These are phyloP conservation scores for Cinchona pubescens DNA, from an alignment of 257 asterid species.

Conservation along the genomic window DNA sequence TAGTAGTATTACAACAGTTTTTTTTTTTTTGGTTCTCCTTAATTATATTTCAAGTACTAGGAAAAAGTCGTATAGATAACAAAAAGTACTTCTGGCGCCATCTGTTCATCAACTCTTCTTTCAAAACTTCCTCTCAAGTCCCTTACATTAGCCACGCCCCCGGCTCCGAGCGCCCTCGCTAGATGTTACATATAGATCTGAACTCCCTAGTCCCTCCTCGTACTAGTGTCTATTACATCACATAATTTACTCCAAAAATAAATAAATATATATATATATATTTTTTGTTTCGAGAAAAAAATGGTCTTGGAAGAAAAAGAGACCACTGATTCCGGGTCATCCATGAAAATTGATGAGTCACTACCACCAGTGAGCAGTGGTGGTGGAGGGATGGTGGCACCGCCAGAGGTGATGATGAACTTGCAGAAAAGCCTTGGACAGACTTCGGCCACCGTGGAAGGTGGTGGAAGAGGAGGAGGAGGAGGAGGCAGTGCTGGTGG, in stretches of 20 bases:
- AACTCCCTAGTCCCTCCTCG: too few species aligned
- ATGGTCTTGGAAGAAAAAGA: conserved; percentile 66
- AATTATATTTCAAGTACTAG: too few species aligned
- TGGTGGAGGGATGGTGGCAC: conserved; percentile 28
- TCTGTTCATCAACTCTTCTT: conserved; percentile 36
- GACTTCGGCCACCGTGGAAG: conserved; percentile 3
- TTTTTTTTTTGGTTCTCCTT: too few species aligned
- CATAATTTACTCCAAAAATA: too few species aligned
- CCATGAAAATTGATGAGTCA: conserved; percentile 47
- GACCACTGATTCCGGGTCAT: conserved; percentile 71
- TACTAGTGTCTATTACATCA: too few species aligned
- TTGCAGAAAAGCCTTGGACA: conserved; percentile 34
- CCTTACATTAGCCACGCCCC: too few species aligned
- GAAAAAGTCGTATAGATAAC: too few species aligned
- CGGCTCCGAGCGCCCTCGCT: too few species aligned
- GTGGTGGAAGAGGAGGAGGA: conserved; percentile 20
- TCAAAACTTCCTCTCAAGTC: conserved; percentile 16
- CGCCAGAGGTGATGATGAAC: conserved; percentile 40
- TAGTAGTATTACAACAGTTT: too few species aligned
- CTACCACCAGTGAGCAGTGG: conserved; percentile 35
- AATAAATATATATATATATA: too few species aligned
- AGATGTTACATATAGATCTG: too few species aligned
- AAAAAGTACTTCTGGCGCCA: conserved; percentile 76
- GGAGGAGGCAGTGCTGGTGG: conserved; percentile 27
- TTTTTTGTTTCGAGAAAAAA: background rate